A percentile compares a stretch with the other conserved stretches of the same genome.
Evolutionary conservation across 768 basidiomycete species (phyloP).

Genomic region (Baorangia bicolor): DNA sequence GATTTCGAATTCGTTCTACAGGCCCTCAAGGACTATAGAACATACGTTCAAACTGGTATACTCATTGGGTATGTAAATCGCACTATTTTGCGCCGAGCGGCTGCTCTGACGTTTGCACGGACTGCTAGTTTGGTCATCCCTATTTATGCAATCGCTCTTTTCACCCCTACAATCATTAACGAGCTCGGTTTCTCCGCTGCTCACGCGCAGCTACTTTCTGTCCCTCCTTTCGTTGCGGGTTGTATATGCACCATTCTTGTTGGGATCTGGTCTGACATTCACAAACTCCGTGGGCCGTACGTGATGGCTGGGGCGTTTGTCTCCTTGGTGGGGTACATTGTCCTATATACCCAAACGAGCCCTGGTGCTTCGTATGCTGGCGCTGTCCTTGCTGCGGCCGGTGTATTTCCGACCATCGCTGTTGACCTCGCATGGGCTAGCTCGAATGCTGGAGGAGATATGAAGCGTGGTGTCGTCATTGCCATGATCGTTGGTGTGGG

Average conservation of each 20-base stretch:
- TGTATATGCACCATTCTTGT: slow-evolving; percentile 43
- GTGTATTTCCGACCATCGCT: slow-evolving; percentile 51
- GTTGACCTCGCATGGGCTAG: slow-evolving; percentile 54
- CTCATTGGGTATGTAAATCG: slow-evolving; percentile 38
- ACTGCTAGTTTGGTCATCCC: slow-evolving; percentile 41
- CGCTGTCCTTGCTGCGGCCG: slow-evolving; percentile 48
- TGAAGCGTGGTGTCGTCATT: slow-evolving; percentile 49
- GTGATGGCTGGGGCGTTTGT: slow-evolving; percentile 42
- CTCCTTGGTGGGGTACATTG: slow-evolving; percentile 50
- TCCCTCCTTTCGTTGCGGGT: slow-evolving; percentile 49
- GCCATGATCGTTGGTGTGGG: slow-evolving; percentile 55
- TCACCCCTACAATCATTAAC: slow-evolving; percentile 50
- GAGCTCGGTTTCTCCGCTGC: slow-evolving; percentile 51
- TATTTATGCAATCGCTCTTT: slow-evolving; percentile 48
- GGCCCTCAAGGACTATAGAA: slow-evolving; percentile 48
- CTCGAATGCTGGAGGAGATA: slow-evolving; percentile 55
- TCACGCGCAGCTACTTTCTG: slow-evolving; percentile 48
- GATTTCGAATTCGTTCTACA: slow-evolving; percentile 47
- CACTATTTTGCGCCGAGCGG: neutral
- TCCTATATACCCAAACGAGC: slow-evolving; percentile 39
- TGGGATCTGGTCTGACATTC: slow-evolving; percentile 43
- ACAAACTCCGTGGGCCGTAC: slow-evolving; percentile 47
- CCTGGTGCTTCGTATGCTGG: slow-evolving; percentile 41
- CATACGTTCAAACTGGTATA: slow-evolving; percentile 33
- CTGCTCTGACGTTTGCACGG: neutral